Evolutionary conservation across 148 eudicot species (phyloP), one percentile per base, ranked within the genome.

Genomic region (Mesembryanthemum crystallinum): DNA sequence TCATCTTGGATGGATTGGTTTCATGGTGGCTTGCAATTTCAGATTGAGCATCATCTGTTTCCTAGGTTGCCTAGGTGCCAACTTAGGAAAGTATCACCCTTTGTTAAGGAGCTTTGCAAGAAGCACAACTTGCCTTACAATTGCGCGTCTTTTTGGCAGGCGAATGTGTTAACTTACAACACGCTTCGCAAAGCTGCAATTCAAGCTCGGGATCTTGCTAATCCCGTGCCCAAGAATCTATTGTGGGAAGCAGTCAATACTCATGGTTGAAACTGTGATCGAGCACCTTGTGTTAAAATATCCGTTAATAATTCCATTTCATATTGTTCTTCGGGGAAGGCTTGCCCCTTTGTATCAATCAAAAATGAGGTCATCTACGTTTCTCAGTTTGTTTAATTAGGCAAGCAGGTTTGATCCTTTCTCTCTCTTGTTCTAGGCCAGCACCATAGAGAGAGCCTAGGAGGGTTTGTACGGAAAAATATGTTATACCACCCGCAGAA

Each of bases 1-100:
- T 24, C 88, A 1, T 23, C 85, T 4, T 87, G 90, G 90, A 83
- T 87, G 88, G 87, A 87, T 80, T 87, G 90, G 90, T 87, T 87
- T 62, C 88, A 87, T 61, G 89, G 91, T 43, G 91, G 91, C 3
- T 63, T 86, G 65, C 91, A 88, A 61, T 88, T 88, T 67, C 87
- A 86, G 72, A 35, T 86, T 15, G 91, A 86, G 77, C 91, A 88
- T 30, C 91, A 88, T 74, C 55, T 84, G 82, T 87, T 87, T 71
- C 90, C 90, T 10, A 78, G 88, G 24, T 28, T 87, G 79, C 87
- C 90, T 18, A 67, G 88, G 8, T 60, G 79, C 76, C 88, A 87
- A 18, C 86, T 87, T 1, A 74, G 90, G 81, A 83, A 76, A 28
- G 39, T 87, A 25, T 79, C 88, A 0, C 90, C 90, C 4, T 77